Conservation (phyloP, 441 rosid species). For the Raphanus hybrid region DNA sequence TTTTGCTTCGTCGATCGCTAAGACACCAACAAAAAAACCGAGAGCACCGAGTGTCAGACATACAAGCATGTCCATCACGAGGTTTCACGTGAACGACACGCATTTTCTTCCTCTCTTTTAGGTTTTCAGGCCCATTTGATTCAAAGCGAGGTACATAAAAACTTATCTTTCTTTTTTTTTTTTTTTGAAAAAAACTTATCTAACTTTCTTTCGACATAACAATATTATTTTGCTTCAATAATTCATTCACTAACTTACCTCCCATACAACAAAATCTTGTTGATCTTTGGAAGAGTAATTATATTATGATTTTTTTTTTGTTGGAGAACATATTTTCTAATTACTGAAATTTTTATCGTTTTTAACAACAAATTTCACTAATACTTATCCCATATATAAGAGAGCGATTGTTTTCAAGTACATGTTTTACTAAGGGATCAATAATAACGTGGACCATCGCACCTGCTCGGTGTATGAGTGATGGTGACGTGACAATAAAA, state of each 20-base stretch:
- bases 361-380: not conserved
- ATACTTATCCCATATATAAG: not conserved
- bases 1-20: slow-evolving; percentile 41
- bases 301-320: not conserved
- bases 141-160: slow-evolving; percentile 2
- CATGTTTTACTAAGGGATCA: not conserved
- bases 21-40: slow-evolving; percentile 15
- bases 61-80: slow-evolving; percentile 61
- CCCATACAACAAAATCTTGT: not conserved
- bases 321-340: slow-evolving; percentile 1
- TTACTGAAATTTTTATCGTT: not conserved
- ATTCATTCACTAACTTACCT: not conserved
- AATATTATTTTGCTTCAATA: not conserved
- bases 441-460: slow-evolving; percentile 17
- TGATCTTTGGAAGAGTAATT: not conserved
- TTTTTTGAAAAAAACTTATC: not conserved
- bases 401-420: not conserved
- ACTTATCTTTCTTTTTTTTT: not conserved
- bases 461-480: slow-evolving; percentile 37
- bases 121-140: slow-evolving; percentile 33
- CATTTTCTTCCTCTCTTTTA: slow-evolving; percentile 35
- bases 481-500: slow-evolving; percentile 27
- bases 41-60: slow-evolving; percentile 41
- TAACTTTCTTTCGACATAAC: not conserved
- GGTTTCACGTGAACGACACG: slow-evolving; percentile 64